phyloP scores from a whole-genome alignment of 2,329 filamentous ascomycete genomes.

The Botryosphaeria dothidea region DNA sequence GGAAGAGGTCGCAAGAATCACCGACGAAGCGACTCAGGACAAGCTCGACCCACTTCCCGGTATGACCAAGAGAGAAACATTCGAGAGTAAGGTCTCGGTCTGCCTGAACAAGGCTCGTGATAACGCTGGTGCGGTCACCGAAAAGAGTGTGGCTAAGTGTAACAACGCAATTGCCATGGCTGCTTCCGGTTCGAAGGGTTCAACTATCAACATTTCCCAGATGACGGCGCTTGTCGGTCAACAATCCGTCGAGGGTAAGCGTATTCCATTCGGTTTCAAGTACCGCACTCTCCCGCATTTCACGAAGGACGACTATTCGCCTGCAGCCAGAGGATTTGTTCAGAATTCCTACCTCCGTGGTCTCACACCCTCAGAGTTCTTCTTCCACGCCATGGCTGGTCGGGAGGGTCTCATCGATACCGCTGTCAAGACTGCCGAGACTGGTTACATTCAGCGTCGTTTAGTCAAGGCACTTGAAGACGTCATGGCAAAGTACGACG shows the following conservation, averaged over 20 bases:
- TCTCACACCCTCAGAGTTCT: slow-evolving; percentile 93
- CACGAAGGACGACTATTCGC: slow-evolving; percentile 98
- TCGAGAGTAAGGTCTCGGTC: slow-evolving; percentile 95
- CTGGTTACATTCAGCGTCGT: slow-evolving; percentile 97
- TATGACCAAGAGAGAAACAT: slow-evolving; percentile 98
- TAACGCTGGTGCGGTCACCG: slow-evolving; percentile 87
- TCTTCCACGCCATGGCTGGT: slow-evolving; percentile 99
- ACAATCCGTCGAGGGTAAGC: slow-evolving; percentile 97
- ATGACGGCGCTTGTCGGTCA: slow-evolving; percentile 98
- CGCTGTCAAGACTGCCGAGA: slow-evolving; percentile 98
- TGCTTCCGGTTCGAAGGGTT: slow-evolving; percentile 94
- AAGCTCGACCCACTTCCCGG: slow-evolving; percentile 88
- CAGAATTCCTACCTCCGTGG: slow-evolving; percentile 98
- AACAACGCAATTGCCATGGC: slow-evolving; percentile 99
- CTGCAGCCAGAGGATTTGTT: slow-evolving; percentile 94
- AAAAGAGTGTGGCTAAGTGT: slow-evolving; percentile 87
- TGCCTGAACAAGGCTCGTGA: slow-evolving; percentile 95
- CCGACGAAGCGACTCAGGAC: slow-evolving; percentile 78
- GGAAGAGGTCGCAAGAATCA: slow-evolving; percentile 73
- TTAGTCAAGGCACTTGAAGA: slow-evolving; percentile 98
- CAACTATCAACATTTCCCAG: slow-evolving; percentile 98
- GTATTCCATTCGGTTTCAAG: slow-evolving; percentile 99
- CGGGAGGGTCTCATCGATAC: slow-evolving; percentile 99
- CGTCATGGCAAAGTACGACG: slow-evolving; percentile 95
- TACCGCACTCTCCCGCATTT: slow-evolving; percentile 97